Percentiles rank a stretch among this genome's conserved stretches.
These are phyloP conservation scores for Penicillium italicum DNA, from an alignment of 2,329 filamentous ascomycete genomes.

Conservation along the genomic window DNA sequence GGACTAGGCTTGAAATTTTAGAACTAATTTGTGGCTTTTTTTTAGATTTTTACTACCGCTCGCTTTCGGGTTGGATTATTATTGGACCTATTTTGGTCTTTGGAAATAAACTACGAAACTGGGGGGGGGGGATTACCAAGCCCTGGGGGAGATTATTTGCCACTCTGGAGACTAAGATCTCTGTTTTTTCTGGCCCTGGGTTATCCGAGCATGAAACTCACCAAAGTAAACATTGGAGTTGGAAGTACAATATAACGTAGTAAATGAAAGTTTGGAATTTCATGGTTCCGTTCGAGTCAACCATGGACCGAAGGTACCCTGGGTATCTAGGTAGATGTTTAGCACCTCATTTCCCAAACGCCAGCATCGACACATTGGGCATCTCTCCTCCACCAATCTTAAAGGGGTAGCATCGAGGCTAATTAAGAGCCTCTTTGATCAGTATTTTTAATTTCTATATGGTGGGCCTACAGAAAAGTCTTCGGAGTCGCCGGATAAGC, in stretches of 20 bases:
- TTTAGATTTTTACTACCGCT: neutral
- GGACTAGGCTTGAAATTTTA: neutral
- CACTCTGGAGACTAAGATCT: neutral
- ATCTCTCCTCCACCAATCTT: neutral
- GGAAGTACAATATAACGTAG: neutral
- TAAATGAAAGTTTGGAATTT: neutral
- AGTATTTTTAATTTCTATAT: neutral
- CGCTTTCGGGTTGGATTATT: neutral
- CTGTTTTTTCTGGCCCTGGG: neutral
- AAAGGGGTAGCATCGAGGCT: neutral
- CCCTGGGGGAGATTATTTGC: neutral
- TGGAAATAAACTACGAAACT: neutral
- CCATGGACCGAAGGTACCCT: neutral
- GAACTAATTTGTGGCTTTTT: neutral
- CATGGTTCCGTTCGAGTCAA: neutral
- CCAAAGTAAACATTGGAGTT: neutral
- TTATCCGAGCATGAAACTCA: slow-evolving; percentile 1
- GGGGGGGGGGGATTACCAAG: slow-evolving; percentile 2
- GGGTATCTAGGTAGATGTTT: neutral
- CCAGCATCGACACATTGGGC: neutral
- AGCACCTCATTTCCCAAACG: neutral
- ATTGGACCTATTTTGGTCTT: neutral
- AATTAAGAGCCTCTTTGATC: neutral
- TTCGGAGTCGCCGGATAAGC: slow-evolving; percentile 13
- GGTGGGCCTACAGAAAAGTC: slow-evolving; percentile 2